These are phyloP conservation scores for Aspergillus leporis DNA, from an alignment of 495 filamentous ascomycete genomes.

Conservation along the genomic window DNA sequence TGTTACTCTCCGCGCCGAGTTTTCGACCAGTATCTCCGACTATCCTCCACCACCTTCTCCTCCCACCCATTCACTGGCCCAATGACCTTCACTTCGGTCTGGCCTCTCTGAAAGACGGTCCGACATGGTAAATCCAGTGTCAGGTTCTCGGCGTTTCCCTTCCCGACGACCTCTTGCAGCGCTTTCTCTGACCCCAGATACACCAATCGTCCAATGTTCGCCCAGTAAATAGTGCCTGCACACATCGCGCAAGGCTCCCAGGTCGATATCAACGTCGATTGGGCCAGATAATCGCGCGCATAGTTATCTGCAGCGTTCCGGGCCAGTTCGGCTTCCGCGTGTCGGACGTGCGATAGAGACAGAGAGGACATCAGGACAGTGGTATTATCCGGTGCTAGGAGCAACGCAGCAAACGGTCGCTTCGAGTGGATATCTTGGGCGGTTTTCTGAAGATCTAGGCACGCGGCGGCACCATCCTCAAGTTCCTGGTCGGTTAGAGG, in stretches of 20 bases:
- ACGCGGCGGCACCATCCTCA: constrained; percentile 33
- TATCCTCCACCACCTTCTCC: constrained; percentile 43
- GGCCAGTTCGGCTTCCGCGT: constrained; percentile 53
- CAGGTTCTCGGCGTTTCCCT: constrained; percentile 53
- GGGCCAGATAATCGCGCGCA: constrained; percentile 47
- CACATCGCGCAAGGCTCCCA: constrained; percentile 63
- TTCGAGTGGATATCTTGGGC: constrained; percentile 43
- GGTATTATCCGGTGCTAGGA: constrained; percentile 51
- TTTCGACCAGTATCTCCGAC: constrained; percentile 44
- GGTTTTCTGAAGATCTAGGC: constrained; percentile 40
- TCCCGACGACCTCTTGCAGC: constrained; percentile 43
- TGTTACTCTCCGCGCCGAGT: too few species aligned
- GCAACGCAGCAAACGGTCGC: constrained; percentile 49
- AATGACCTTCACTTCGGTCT: constrained; percentile 49
- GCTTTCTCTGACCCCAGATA: constrained; percentile 54
- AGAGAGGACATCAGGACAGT: constrained; percentile 48
- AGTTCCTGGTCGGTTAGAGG: constrained; percentile 27
- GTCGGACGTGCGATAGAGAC: constrained; percentile 57
- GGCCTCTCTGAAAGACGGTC: constrained; percentile 43
- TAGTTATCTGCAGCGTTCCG: constrained; percentile 53
- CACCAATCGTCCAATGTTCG: constrained; percentile 54
- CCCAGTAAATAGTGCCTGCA: constrained; percentile 50
- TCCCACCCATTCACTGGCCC: constrained; percentile 49
- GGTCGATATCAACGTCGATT: constrained; percentile 52
- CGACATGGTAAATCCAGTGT: constrained; percentile 53